phyloP scores from a whole-genome alignment of 768 basidiomycete genomes.

The Termitomyces sp. region DNA sequence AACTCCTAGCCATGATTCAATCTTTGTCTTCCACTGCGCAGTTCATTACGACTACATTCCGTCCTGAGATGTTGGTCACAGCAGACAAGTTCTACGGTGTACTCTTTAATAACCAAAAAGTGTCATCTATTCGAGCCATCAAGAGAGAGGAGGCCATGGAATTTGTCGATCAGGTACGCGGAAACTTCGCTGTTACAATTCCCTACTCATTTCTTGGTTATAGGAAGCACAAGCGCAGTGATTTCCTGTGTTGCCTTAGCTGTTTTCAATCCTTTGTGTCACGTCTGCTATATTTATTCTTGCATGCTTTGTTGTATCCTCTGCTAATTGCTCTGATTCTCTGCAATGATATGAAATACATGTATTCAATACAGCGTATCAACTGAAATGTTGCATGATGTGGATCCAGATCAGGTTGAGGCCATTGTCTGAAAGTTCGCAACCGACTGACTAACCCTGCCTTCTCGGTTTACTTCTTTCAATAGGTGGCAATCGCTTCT shows the following conservation, averaged over 20 bases:
- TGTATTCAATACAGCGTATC: neutral
- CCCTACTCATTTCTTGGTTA: neutral
- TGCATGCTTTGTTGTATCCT: neutral
- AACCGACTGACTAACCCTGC: neutral
- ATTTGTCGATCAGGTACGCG: slow-evolving; percentile 77
- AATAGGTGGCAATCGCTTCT: slow-evolving; percentile 54
- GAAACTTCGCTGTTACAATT: neutral
- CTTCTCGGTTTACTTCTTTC: slow-evolving; percentile 1
- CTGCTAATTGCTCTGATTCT: neutral
- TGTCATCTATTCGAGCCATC: slow-evolving; percentile 84
- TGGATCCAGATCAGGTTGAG: neutral
- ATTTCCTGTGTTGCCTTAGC: neutral
- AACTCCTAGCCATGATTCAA: slow-evolving; percentile 81
- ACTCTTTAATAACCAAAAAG: slow-evolving; percentile 92
- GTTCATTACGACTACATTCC: slow-evolving; percentile 98
- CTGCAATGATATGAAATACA: neutral
- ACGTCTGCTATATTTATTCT: neutral
- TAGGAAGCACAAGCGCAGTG: slow-evolving; percentile 1
- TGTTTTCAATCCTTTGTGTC: neutral
- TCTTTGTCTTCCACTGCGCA: slow-evolving; percentile 83
- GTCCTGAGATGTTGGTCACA: slow-evolving; percentile 93
- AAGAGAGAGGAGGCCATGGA: slow-evolving; percentile 88
- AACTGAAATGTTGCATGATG: neutral
- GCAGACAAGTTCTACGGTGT: slow-evolving; percentile 98
- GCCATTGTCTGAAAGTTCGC: neutral